Evolutionary conservation across 73 alveolate species (phyloP), one percentile per base, ranked within the genome.

Genomic region (Paramecium bursaria): DNA sequence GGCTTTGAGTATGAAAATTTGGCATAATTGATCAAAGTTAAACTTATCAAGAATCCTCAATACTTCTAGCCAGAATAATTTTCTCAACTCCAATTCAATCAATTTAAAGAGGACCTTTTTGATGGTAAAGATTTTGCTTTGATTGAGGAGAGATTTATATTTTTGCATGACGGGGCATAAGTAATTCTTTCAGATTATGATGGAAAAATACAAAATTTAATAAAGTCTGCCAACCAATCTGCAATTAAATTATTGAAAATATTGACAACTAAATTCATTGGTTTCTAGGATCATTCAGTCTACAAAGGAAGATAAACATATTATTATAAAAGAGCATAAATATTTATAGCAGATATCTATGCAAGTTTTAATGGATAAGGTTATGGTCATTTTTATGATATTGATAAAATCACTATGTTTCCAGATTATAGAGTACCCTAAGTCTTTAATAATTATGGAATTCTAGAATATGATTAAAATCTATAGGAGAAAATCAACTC

Each of bases 371-470:
- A 79, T 23, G 89, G 89, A 6, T 14, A 79, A 53, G 87, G 74
- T 86, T 74, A 75, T 73, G 87, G 91, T 53, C 88, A 85, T 57
- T 93, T 90, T 74, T 52, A 91, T 14, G 91, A 92, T 29, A 86
- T 93, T 0, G 96, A 90, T 25, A 88, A 91, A 52, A 80, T 96
- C 30, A 96, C 99, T n/a, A 96, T 94, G 98, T 96, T 96, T 85
- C 98, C 99, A 17, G 99, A 96, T 88, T 96, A 96, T 82, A 76
- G 95, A 82, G 97, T 92, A 2, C 97, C 97, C 48, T 92, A 92
- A 75, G 85, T 92, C n/a, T 86, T 92, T 53, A 91, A 88, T 74
- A 88, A 88, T 44, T 85, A 79, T 50, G 93, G 88, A 13, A 89
- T 92, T 47, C 75, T 92, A 42, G 35, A 92, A 92, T 92, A 92